Evolutionary conservation across 1,284 basidiomycete genomes (phyloP).

Genomic region (Schizophyllum amplum): DNA sequence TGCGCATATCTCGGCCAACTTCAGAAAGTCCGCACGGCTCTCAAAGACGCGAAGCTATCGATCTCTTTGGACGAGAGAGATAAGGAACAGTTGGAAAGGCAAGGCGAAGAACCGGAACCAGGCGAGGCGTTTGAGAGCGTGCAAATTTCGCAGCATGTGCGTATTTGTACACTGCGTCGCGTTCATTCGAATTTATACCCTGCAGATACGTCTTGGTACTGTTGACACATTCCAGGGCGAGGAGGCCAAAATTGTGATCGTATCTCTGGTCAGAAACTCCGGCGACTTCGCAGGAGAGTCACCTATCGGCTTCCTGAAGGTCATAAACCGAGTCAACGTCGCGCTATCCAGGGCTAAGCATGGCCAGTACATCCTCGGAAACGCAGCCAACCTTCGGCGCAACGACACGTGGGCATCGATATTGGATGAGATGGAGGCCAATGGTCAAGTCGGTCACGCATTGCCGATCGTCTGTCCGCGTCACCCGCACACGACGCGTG

Average conservation of each 20-base stretch:
- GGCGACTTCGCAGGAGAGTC: constrained; percentile 22
- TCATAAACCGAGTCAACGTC: constrained; percentile 30
- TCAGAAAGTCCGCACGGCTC: constrained; percentile 29
- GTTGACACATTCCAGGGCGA: constrained; percentile 85
- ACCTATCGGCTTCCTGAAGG: constrained; percentile 9
- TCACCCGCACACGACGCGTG: constrained; percentile 38
- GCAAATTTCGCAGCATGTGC: constrained; percentile 39
- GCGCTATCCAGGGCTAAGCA: constrained; percentile 69
- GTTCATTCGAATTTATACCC: too few relatives aligned
- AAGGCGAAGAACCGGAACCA: constrained; percentile 14
- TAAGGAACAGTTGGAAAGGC: constrained; percentile 33
- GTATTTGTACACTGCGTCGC: too few relatives aligned
- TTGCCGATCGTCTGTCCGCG: constrained; percentile 53
- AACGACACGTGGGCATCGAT: constrained; percentile 51
- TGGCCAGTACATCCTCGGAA: constrained; percentile 67
- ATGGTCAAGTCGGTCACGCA: constrained; percentile 38
- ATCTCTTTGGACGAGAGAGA: constrained; percentile 67
- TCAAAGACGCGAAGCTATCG: constrained; percentile 9
- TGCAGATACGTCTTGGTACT: constrained; percentile 63
- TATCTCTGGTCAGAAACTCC: constrained; percentile 66
- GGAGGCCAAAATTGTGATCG: constrained; percentile 83
- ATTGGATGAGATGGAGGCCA: constrained; percentile 42
- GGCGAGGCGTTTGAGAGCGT: constrained; percentile 32
- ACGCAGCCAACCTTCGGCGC: constrained; percentile 42
- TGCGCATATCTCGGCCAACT: constrained; percentile 74